Evolutionary conservation across 129 eudicot species (phyloP), one percentile per base, ranked within the genome.

Genomic region (Heracleum sosnowskyi): DNA sequence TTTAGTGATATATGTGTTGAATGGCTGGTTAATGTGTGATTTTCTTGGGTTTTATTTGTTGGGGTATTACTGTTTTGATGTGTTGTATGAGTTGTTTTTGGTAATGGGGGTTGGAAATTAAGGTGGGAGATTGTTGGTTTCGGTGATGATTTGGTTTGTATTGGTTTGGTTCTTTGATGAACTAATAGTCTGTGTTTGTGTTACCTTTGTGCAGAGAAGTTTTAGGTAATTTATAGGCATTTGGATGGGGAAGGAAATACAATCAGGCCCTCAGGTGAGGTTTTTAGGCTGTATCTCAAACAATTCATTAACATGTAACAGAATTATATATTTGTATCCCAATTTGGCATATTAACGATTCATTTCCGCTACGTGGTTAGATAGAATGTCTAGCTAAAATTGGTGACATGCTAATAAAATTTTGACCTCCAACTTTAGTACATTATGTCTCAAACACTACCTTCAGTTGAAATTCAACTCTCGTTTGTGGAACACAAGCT

Each of bases 161-260:
- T 11, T 18, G 15, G 64, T 8, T 20, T 51, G 22, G 28, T 55
- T 55, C 12, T 55, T 51, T 20, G 62, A 51, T 55, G 29, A 10
- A 24, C 64, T 55, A 24, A 55, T 55, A 7, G 10, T 55, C 13
- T 55, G 29, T 55, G 24, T 55, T 22, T 55, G 64, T n/a, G 29
- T 20, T 55, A 24, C 2, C 29, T 24, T 57, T 57, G 66, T 57
- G 66, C 66, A 57, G 66, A 57, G 66, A 57, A 57, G 63, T 57
- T 57, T 10, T 57, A 57, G 66, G 5, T 57, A 57, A 57, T 57
- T 5, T 24, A 7, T 8, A n/a, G 33, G 33, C 16, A 9, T n/a
- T 57, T 57, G 33, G 66, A 57, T 57, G 66, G 66, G 66, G 11
- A 57, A 57, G 66, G 66, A 57, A 26, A 57, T 57, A n/a, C 66